A percentile compares a stretch with the other conserved stretches of the same genome.
phyloP scores from a whole-genome alignment of 1,284 basidiomycete genomes.

The Sanghuangporus sanghuang region DNA sequence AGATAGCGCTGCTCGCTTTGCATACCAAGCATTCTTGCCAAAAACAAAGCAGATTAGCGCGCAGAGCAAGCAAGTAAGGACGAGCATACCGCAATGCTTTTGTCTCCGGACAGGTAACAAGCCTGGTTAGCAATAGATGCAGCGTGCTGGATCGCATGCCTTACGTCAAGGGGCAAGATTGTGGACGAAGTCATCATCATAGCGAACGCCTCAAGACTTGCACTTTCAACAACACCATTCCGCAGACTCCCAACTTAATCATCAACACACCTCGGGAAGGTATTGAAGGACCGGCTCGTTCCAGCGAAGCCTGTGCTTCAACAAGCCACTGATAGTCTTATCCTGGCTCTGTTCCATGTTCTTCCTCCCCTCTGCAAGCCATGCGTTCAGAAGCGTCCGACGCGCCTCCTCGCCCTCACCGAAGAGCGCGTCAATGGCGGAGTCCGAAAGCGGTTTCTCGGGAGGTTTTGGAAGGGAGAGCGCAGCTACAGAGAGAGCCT shows the following conservation, averaged over 20 bases:
- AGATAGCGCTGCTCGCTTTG: slow-evolving; percentile 54
- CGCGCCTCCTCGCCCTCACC: slow-evolving; percentile 62
- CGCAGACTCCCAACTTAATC: background rate
- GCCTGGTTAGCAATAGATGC: slow-evolving; percentile 61
- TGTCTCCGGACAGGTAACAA: slow-evolving; percentile 49
- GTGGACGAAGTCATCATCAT: slow-evolving; percentile 45
- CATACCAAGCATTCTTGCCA: slow-evolving; percentile 62
- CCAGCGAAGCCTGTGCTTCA: slow-evolving; percentile 48
- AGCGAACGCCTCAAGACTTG: slow-evolving; percentile 52
- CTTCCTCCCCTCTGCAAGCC: slow-evolving; percentile 60
- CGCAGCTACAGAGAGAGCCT: slow-evolving; percentile 60
- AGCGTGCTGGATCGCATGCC: slow-evolving; percentile 54
- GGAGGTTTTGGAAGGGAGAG: slow-evolving; percentile 48
- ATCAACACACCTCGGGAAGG: slow-evolving; percentile 54
- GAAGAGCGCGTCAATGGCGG: slow-evolving; percentile 67
- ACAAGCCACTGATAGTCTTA: slow-evolving; percentile 38
- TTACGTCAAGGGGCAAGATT: slow-evolving; percentile 49
- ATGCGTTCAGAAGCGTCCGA: slow-evolving; percentile 58
- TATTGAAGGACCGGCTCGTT: slow-evolving; percentile 59
- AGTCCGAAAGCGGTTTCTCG: slow-evolving; percentile 56
- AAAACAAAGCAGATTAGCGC: background rate
- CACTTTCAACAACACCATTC: background rate
- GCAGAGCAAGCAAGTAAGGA: slow-evolving; percentile 5
- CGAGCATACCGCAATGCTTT: slow-evolving; percentile 46
- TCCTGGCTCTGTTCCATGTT: slow-evolving; percentile 38